Evolutionary conservation across 495 filamentous ascomycete species (phyloP).

Genomic region (Elaphomyces granulatus): DNA sequence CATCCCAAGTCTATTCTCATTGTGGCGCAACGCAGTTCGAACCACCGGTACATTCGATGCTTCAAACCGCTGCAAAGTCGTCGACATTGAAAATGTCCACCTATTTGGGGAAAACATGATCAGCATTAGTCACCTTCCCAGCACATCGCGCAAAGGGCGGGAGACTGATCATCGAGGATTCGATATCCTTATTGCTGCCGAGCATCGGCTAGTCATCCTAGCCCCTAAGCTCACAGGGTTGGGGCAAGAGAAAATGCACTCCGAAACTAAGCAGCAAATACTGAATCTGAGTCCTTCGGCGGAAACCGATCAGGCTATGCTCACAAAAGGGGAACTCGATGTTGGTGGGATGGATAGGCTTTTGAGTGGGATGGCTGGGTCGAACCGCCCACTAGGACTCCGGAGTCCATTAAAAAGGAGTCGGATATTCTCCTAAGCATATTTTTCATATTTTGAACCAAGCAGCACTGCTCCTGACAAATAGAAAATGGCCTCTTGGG

Average conservation of each 20-base stretch:
- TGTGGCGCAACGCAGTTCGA: constrained; percentile 52
- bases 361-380: constrained; percentile 31
- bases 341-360: constrained; percentile 39
- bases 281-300: constrained; percentile 11
- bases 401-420: constrained; percentile 29
- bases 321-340: constrained; percentile 33
- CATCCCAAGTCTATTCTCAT: constrained; percentile 48
- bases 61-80: constrained; percentile 32
- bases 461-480: constrained; percentile 12
- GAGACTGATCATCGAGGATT: constrained; percentile 31
- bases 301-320: constrained; percentile 30
- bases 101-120: constrained; percentile 53
- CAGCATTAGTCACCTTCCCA: constrained; percentile 40
- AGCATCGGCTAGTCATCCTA: constrained; percentile 47
- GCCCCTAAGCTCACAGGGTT: constrained; percentile 27
- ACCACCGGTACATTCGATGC: constrained; percentile 41
- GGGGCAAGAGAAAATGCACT: constrained; percentile 2
- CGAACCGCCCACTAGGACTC: constrained; percentile 18
- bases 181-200: constrained; percentile 49
- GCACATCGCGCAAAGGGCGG: constrained; percentile 17
- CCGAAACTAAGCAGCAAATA: not conserved
- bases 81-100: constrained; percentile 34
- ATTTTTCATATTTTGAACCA: constrained; percentile 30
- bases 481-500: not conserved
- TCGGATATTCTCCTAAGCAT: constrained; percentile 24